phyloP scores from a whole-genome alignment of 2,329 filamentous ascomycete genomes.

The Fusarium agapanthi region DNA sequence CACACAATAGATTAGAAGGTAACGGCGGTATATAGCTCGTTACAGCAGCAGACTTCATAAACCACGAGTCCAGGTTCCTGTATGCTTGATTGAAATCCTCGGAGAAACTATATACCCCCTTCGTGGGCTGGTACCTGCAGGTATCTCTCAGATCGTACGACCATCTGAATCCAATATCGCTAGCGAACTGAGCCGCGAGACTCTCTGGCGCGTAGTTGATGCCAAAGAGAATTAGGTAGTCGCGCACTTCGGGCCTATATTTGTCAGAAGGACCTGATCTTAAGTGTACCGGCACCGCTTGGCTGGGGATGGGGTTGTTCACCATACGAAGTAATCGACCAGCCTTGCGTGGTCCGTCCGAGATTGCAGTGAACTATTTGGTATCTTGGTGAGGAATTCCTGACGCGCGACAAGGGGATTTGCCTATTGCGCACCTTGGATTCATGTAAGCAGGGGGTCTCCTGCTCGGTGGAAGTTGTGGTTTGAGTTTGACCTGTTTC shows the following conservation, averaged over 20 bases:
- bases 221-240: not conserved
- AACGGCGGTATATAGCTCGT: not conserved
- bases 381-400: not conserved
- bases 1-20: accelerated
- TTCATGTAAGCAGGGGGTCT: not conserved
- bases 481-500: not conserved
- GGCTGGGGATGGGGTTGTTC: accelerated
- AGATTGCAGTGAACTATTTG: not conserved
- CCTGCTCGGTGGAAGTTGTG: not conserved
- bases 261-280: not conserved
- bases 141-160: not conserved
- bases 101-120: not conserved
- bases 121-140: not conserved
- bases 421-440: not conserved
- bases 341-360: not conserved
- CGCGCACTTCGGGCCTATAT: not conserved
- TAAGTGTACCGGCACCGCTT: accelerated
- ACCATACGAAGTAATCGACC: not conserved
- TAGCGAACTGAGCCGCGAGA: not conserved
- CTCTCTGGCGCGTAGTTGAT: not conserved
- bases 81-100: not conserved
- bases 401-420: accelerated
- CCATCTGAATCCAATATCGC: not conserved
- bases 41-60: not conserved
- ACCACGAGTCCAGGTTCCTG: not conserved